phyloP scores from a whole-genome alignment of 345 rosid species.

The Raphanus sativus region DNA sequence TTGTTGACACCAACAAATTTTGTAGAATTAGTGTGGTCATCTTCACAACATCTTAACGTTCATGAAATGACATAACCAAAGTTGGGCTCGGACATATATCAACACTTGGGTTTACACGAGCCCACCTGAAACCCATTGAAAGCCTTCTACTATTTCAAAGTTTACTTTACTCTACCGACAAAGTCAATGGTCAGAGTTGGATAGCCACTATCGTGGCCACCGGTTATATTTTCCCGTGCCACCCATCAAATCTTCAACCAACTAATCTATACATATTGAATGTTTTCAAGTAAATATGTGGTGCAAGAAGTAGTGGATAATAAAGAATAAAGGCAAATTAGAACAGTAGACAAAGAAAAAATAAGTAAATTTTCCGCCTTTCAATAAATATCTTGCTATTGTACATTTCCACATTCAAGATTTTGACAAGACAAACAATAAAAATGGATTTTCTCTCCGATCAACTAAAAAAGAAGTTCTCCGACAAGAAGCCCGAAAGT shows the following conservation, averaged over 20 bases:
- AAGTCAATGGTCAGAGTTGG: conserved; percentile 1
- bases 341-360: conserved; percentile 20
- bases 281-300: not conserved
- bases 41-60: not conserved
- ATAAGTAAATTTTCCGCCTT: not conserved
- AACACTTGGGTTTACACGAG: not conserved
- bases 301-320: conserved; percentile 19
- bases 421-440: not conserved
- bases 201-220: conserved; percentile 8
- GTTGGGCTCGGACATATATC: not conserved
- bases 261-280: not conserved
- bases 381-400: conserved; percentile 13
- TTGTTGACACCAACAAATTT: not conserved
- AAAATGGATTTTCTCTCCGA: conserved; percentile 39
- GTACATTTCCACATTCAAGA: conserved; percentile 8
- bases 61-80: not conserved
- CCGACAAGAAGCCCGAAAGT: conserved; percentile 32
- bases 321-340: conserved; percentile 1
- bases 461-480: conserved; percentile 40
- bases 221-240: not conserved
- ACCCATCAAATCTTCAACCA: conserved; percentile 6
- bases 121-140: not conserved
- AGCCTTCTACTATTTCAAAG: not conserved
- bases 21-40: conserved; percentile 2
- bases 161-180: conserved; percentile 14